A percentile compares a stretch with the other conserved stretches of the same genome.
phyloP scores from a whole-genome alignment of 2,329 filamentous ascomycete species.

The Rasamsonia emersonii region DNA sequence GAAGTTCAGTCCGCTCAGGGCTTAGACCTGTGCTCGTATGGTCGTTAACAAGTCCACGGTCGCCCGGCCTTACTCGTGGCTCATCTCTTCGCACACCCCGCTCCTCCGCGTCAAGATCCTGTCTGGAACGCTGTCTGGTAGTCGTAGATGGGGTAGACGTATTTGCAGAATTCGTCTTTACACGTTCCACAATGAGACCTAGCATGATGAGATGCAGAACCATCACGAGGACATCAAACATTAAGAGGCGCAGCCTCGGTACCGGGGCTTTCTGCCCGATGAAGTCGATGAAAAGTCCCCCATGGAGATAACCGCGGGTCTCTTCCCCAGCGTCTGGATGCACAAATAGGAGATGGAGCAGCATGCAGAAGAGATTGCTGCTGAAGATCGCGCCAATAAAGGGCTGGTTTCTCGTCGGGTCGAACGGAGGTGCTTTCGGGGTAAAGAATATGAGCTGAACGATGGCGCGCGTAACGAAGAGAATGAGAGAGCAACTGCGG shows the following conservation, averaged over 20 bases:
- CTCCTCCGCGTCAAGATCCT: conserved; percentile 54
- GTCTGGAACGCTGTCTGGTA: conserved; percentile 21
- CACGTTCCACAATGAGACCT: conserved; percentile 44
- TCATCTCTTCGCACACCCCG: conserved; percentile 42
- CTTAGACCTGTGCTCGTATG: conserved; percentile 15
- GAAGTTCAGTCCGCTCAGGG: conserved; percentile 22
- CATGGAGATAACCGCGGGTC: conserved; percentile 49
- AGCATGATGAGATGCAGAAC: conserved; percentile 50
- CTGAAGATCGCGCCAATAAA: conserved; percentile 47
- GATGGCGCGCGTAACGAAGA: conserved; percentile 47
- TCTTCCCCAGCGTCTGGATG: conserved; percentile 45
- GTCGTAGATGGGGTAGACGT: conserved; percentile 6
- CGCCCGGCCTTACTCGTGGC: conserved; percentile 7
- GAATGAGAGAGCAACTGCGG: conserved; percentile 48
- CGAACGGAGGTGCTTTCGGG: conserved; percentile 47
- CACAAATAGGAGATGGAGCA: conserved; percentile 47
- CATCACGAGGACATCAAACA: conserved; percentile 47
- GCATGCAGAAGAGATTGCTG: conserved; percentile 48
- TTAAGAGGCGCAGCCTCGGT: conserved; percentile 43
- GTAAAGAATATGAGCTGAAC: conserved; percentile 52
- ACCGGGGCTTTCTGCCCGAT: conserved; percentile 53
- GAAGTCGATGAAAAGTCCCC: conserved; percentile 56
- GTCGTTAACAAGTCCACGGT: conserved; percentile 3
- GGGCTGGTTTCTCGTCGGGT: conserved; percentile 43
- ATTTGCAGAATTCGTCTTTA: conserved; percentile 33